Percentiles rank a stretch among this genome's conserved stretches.
phyloP scores from a whole-genome alignment of 169 alveolate species.

The Cryptosporidium canis region DNA sequence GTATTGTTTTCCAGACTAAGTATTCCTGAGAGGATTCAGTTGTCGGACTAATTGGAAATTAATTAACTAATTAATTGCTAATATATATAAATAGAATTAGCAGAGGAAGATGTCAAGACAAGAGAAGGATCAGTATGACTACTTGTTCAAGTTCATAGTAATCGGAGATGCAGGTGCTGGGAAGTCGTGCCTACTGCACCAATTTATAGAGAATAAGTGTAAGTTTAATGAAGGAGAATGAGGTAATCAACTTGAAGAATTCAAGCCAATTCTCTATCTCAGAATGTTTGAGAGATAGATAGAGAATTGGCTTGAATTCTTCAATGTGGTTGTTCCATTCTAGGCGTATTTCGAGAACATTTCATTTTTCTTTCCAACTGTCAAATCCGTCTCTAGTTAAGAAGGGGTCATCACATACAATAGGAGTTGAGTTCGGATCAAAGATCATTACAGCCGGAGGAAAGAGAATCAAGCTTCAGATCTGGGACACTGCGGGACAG shows the following conservation, averaged over 20 bases:
- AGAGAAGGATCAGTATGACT: constrained; percentile 75
- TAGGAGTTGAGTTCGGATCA: constrained; percentile 85
- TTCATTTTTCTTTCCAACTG: not conserved
- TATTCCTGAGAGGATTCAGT: too few species aligned
- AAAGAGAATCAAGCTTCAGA: constrained; percentile 83
- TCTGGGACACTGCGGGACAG: constrained; percentile 93
- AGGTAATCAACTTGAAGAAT: not conserved
- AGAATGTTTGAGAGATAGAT: too few species aligned
- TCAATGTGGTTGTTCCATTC: too few species aligned
- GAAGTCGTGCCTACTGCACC: constrained; percentile 80
- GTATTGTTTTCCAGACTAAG: too few species aligned
- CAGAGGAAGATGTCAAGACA: constrained; percentile 63
- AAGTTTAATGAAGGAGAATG: not conserved
- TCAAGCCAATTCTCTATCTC: too few species aligned
- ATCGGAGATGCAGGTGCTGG: constrained; percentile 81
- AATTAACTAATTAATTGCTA: not conserved
- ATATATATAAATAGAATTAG: not conserved
- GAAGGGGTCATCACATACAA: constrained; percentile 83
- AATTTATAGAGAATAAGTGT: constrained; percentile 80
- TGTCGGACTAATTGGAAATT: too few species aligned
- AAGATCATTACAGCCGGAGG: constrained; percentile 77
- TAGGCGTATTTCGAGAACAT: too few species aligned
- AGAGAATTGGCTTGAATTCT: not conserved
- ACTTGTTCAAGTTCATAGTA: constrained; percentile 80
- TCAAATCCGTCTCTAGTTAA: constrained; percentile 56